phyloP scores from a whole-genome alignment of 2,329 filamentous ascomycete species.

The Aureobasidium melanogenum region DNA sequence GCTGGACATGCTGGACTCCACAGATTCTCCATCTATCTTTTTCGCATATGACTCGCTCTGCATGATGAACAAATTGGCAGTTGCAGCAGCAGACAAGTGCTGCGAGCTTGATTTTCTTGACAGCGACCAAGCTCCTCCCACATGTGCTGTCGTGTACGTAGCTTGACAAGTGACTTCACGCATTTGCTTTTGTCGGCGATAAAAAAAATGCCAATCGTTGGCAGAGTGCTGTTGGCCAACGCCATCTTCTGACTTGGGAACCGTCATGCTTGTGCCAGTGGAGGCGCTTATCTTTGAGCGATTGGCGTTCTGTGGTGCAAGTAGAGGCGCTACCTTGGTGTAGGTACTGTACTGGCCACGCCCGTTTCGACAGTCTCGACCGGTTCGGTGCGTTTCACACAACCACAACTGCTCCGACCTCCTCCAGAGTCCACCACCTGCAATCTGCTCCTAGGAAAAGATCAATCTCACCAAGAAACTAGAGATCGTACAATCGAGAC shows the following conservation, averaged over 20 bases:
- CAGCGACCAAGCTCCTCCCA: neutral
- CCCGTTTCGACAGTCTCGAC: slow-evolving; percentile 10
- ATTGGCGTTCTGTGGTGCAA: slow-evolving; percentile 8
- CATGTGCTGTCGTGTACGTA: slow-evolving; percentile 11
- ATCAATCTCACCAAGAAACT: neutral
- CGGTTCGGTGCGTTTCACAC: slow-evolving; percentile 10
- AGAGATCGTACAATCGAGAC: slow-evolving; percentile 1
- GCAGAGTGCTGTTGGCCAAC: neutral
- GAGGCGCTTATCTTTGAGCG: slow-evolving; percentile 5
- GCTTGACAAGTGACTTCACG: slow-evolving; percentile 1
- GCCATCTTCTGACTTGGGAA: slow-evolving; percentile 7
- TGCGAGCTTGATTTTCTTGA: slow-evolving; percentile 6
- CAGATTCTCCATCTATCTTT: neutral
- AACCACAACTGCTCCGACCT: slow-evolving; percentile 10
- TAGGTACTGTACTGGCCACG: neutral
- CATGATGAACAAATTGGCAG: neutral
- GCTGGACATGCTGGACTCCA: slow-evolving; percentile 10
- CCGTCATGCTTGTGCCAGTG: slow-evolving; percentile 8
- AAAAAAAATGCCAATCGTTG: neutral
- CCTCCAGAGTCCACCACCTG: slow-evolving; percentile 1
- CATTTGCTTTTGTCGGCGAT: slow-evolving; percentile 6
- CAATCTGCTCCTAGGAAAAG: neutral
- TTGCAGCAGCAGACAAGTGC: neutral
- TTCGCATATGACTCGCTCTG: slow-evolving; percentile 8
- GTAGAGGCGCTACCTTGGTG: slow-evolving; percentile 8